Conservation (phyloP, 805 yeast species). For the Tetrapisispora namnaoensis region DNA sequence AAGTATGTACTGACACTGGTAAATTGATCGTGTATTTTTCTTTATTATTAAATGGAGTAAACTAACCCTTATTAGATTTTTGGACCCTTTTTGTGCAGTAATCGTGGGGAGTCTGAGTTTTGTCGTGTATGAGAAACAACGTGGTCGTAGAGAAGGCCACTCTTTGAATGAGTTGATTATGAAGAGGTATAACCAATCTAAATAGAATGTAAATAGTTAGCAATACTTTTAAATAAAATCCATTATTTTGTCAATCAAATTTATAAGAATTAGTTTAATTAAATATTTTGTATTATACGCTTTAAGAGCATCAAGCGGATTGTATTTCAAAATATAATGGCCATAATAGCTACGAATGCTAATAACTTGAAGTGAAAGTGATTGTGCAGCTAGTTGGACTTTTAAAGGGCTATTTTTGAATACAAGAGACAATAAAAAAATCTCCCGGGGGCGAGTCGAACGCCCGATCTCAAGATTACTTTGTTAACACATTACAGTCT, state of each 20-base stretch:
- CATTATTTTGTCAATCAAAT: background rate
- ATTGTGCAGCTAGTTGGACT: too few species aligned
- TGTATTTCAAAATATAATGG: too few species aligned
- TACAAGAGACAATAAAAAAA: too few species aligned
- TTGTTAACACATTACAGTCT: background rate
- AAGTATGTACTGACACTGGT: conserved; percentile 20
- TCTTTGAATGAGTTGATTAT: background rate
- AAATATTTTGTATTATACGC: too few species aligned
- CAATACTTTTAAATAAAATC: background rate
- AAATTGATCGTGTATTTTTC: background rate
- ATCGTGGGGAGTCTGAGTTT: conserved; percentile 54
- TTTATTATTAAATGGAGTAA: background rate
- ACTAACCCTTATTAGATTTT: conserved; percentile 29
- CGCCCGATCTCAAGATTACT: background rate
- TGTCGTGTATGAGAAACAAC: conserved; percentile 49
- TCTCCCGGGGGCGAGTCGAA: conserved; percentile 1
- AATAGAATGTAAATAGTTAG: background rate
- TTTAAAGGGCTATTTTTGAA: too few species aligned
- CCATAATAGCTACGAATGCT: too few species aligned
- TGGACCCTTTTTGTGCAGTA: conserved; percentile 60
- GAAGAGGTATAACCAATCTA: background rate
- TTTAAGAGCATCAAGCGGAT: too few species aligned
- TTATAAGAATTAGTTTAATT: too few species aligned
- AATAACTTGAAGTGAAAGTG: too few species aligned
- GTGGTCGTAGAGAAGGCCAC: conserved; percentile 20